Evolutionary conservation across 805 yeast genomes (phyloP), one percentile per base, ranked within the genome.

Genomic region (Cyberlindnera veronae): DNA sequence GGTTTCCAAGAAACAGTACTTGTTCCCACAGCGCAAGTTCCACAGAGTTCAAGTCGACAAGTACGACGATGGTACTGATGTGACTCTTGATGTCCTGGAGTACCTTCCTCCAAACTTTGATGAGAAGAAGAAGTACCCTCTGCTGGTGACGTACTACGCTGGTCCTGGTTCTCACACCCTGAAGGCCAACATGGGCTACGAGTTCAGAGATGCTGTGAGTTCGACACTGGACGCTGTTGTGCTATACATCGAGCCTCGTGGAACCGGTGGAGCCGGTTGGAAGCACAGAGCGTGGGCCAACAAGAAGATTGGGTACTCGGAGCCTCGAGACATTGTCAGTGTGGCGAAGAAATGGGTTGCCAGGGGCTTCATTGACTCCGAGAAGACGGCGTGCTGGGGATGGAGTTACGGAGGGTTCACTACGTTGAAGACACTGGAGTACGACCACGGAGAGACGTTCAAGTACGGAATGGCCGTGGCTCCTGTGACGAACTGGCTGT

Each of bases 391-490:
- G 0, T 74, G 91, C 43, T 93, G 97, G 95, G 99, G 99, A 12
- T 93, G 99, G 99, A 85, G 95, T 12, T 93, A 91, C 58, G 99
- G 99, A 36, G 99, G 99, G 0, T 93, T 80, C 60, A 74, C 89
- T 65, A 88, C 99, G 0, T 69, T 93, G 48, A 91, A 90, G 64
- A 84, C 95, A 0, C 65, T 93, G 37, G 97, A 93, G 62, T 70
- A 69, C 22, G 99, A 93, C 61, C 68, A 66, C 1, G 87, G 88
- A 18, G 65, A 76, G 27, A 75, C 77, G 11, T 90, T 93, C 70
- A 78, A 78, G 47, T 93, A 80, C 60, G 98, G 98, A 6, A 81
- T 90, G 75, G 84, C 98, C 0, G 98, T 93, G 20, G 99, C 99
- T 0, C 99, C 99, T 1, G 99, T 93, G 5, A 93, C 98, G 0